Conservation (phyloP, 345 rosid genomes). For the Camelina hispida region DNA sequence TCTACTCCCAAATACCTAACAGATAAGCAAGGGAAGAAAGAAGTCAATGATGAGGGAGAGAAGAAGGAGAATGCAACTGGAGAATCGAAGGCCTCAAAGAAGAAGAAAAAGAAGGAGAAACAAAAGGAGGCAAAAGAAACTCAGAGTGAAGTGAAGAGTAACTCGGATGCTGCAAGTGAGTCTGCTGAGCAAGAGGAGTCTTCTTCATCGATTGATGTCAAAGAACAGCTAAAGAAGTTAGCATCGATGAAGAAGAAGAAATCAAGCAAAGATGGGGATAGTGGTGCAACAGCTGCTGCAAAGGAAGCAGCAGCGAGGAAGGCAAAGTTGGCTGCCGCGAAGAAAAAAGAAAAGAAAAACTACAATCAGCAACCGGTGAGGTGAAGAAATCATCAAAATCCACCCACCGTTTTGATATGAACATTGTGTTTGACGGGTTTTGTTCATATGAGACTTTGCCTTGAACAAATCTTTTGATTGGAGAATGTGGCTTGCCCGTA, state of each 20-base stretch:
- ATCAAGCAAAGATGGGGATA: slow-evolving; percentile 73
- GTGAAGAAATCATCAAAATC: slow-evolving; percentile 47
- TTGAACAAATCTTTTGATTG: slow-evolving; percentile 20
- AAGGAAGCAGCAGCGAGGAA: slow-evolving; percentile 74
- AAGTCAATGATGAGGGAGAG: slow-evolving; percentile 48
- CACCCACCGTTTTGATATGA: slow-evolving; percentile 34
- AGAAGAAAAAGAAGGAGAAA: slow-evolving; percentile 48
- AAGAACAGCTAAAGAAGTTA: slow-evolving; percentile 69
- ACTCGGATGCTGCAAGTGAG: slow-evolving; percentile 43
- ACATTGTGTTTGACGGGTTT: slow-evolving; percentile 33
- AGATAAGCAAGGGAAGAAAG: slow-evolving; percentile 55
- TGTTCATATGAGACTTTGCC: slow-evolving; percentile 38
- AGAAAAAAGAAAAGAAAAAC: slow-evolving; percentile 88
- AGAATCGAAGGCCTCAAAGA: slow-evolving; percentile 46
- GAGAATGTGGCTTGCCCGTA: slow-evolving; percentile 9
- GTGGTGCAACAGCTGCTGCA: slow-evolving; percentile 70
- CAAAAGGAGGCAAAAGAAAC: slow-evolving; percentile 49
- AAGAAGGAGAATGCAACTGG: slow-evolving; percentile 39
- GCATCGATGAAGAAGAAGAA: slow-evolving; percentile 73
- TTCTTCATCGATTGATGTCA: slow-evolving; percentile 55
- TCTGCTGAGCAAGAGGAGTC: slow-evolving; percentile 45
- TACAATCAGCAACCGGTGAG: slow-evolving; percentile 82
- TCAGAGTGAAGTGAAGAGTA: slow-evolving; percentile 43
- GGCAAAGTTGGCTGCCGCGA: slow-evolving; percentile 75
- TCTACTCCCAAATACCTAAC: slow-evolving; percentile 7